These are phyloP conservation scores for Nothopassalora personata DNA, from an alignment of 2,329 filamentous ascomycete genomes.

Conservation along the genomic window DNA sequence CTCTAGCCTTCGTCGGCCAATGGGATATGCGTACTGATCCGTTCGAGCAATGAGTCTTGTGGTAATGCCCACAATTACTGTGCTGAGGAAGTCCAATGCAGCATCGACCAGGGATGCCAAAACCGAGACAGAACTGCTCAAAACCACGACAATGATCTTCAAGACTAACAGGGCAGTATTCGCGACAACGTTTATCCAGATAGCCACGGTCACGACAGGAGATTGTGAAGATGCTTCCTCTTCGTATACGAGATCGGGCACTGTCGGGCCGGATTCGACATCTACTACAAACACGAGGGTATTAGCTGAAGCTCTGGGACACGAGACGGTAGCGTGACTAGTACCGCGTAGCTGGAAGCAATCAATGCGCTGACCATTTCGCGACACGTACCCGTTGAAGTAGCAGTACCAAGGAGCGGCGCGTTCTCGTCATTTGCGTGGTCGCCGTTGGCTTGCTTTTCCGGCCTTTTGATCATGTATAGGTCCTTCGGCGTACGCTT, in stretches of 20 bases:
- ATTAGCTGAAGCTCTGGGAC: too few species aligned
- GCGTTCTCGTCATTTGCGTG: slow-evolving; percentile 39
- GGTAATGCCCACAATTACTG: slow-evolving; percentile 74
- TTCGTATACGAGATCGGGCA: slow-evolving; percentile 56
- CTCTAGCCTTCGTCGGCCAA: slow-evolving; percentile 71
- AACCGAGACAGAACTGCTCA: slow-evolving; percentile 76
- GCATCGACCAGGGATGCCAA: slow-evolving; percentile 75
- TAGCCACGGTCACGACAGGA: slow-evolving; percentile 75
- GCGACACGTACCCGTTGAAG: neutral
- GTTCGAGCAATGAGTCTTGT: slow-evolving; percentile 67
- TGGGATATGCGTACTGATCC: slow-evolving; percentile 70
- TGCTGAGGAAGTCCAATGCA: slow-evolving; percentile 73
- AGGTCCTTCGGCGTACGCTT: slow-evolving; percentile 81
- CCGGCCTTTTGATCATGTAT: slow-evolving; percentile 55
- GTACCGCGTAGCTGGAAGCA: too few species aligned
- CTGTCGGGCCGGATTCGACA: neutral
- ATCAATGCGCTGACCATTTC: too few species aligned
- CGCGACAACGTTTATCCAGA: slow-evolving; percentile 77
- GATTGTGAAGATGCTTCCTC: slow-evolving; percentile 70
- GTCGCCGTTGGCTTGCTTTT: slow-evolving; percentile 48
- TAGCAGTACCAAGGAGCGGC: slow-evolving; percentile 26
- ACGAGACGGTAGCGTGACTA: too few species aligned
- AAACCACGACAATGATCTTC: slow-evolving; percentile 70
- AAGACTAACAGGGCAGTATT: slow-evolving; percentile 69
- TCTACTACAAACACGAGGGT: neutral